These are phyloP conservation scores for Phytophthora ramorum DNA, from an alignment of 352 stramenopile genomes.

Conservation along the genomic window DNA sequence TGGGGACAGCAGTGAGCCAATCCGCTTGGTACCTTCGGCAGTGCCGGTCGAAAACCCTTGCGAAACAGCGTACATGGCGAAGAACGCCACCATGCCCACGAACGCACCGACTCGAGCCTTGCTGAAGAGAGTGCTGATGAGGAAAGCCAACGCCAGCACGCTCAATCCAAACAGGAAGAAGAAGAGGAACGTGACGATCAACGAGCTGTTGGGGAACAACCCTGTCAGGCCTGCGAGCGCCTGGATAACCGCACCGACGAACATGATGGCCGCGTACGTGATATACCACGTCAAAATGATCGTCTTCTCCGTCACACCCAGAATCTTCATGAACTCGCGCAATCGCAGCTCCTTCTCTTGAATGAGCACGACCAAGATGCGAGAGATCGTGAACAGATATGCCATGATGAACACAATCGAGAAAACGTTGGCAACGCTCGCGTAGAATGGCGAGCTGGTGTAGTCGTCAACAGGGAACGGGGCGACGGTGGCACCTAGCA, in stretches of 20 bases:
- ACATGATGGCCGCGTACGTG: conserved; percentile 86
- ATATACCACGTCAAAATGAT: conserved; percentile 82
- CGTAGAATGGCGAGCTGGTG: conserved; percentile 62
- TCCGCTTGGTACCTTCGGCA: conserved; percentile 40
- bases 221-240: conserved; percentile 42
- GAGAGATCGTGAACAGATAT: conserved; percentile 87
- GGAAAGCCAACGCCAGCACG: conserved; percentile 40
- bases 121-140: conserved; percentile 80
- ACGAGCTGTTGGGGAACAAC: conserved; percentile 47
- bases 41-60: conserved; percentile 35
- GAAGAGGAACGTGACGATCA: conserved; percentile 75
- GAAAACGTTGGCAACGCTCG: conserved; percentile 60
- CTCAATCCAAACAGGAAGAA: conserved; percentile 74
- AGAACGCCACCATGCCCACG: conserved; percentile 85
- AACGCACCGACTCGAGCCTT: conserved; percentile 60
- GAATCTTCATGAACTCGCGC: conserved; percentile 90
- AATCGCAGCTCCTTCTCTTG: conserved; percentile 89
- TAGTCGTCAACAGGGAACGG: conserved; percentile 52
- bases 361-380: conserved; percentile 84
- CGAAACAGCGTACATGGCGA: conserved; percentile 84
- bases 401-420: conserved; percentile 90
- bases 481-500: conserved; percentile 31
- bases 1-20: conserved; percentile 63
- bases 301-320: conserved; percentile 83
- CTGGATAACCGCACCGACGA: conserved; percentile 66